Evolutionary conservation across 2,329 filamentous ascomycete genomes (phyloP).

Genomic region (Helotiales sp.): DNA sequence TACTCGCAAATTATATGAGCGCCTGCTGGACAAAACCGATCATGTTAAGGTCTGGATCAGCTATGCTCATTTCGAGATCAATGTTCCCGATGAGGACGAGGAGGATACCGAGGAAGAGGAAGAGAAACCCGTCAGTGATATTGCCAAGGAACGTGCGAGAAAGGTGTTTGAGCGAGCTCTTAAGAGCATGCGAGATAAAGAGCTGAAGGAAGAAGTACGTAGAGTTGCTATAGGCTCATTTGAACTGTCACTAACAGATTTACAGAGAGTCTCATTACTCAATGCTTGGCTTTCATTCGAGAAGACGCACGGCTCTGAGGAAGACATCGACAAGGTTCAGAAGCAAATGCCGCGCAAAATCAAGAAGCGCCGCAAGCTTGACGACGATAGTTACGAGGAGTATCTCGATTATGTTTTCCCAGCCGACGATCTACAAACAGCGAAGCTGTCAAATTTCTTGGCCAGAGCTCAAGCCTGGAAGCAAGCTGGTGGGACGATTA

Average conservation of each 20-base stretch:
- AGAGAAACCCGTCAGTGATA: constrained; percentile 71
- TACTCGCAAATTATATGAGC: constrained; percentile 81
- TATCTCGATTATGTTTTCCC: constrained; percentile 98
- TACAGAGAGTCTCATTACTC: constrained; percentile 77
- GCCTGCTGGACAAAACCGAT: constrained; percentile 89
- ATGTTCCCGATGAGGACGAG: constrained; percentile 74
- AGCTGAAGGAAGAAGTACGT: constrained; percentile 80
- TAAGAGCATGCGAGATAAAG: constrained; percentile 82
- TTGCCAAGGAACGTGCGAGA: constrained; percentile 79
- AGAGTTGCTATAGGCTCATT: background rate
- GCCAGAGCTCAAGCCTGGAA: constrained; percentile 79
- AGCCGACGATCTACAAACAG: constrained; percentile 84
- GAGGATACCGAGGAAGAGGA: constrained; percentile 57
- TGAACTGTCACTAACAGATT: constrained; percentile 35
- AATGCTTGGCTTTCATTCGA: constrained; percentile 94
- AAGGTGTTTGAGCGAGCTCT: constrained; percentile 83
- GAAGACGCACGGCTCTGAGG: constrained; percentile 72
- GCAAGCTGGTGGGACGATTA: constrained; percentile 34
- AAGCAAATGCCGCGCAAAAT: constrained; percentile 91
- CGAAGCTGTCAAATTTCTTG: constrained; percentile 80
- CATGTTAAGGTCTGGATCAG: constrained; percentile 99
- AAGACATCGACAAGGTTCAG: constrained; percentile 80
- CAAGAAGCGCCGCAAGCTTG: constrained; percentile 88
- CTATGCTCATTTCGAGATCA: constrained; percentile 98
- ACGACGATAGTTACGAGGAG: constrained; percentile 93